These are phyloP conservation scores for Colletotrichum melonis DNA, from an alignment of 2,329 filamentous ascomycete species.

Conservation along the genomic window DNA sequence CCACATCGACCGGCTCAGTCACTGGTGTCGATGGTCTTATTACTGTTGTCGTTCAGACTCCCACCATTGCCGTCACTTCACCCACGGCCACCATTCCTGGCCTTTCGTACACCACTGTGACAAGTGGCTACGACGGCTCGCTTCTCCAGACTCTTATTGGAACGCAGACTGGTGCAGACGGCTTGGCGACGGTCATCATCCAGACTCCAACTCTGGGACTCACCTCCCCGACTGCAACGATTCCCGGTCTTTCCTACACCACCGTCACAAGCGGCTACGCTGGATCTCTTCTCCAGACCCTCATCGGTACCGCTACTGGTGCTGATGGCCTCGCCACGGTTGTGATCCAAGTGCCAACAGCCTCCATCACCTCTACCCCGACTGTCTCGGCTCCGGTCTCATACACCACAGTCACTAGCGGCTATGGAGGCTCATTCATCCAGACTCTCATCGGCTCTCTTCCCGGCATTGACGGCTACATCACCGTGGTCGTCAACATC, in stretches of 20 bases:
- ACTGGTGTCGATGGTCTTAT: constrained; percentile 5
- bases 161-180: background rate
- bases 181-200: background rate
- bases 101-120: background rate
- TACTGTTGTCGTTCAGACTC: constrained; percentile 13
- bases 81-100: background rate
- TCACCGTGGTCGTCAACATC: constrained; percentile 17
- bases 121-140: background rate
- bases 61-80: background rate
- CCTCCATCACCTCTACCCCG: background rate
- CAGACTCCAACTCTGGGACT: background rate
- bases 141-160: background rate
- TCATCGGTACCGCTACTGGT: background rate
- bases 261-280: constrained; percentile 1
- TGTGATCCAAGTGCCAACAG: constrained; percentile 7
- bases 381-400: background rate
- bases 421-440: background rate
- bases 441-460: constrained; percentile 12
- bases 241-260: background rate
- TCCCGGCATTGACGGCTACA: constrained; percentile 1
- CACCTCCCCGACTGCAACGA: background rate
- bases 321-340: constrained; percentile 20
- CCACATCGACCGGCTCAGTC: constrained; percentile 4
- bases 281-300: background rate
- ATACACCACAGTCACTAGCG: background rate